Evolutionary conservation across 768 basidiomycete genomes (phyloP).

Genomic region (Kondoa malvinella): DNA sequence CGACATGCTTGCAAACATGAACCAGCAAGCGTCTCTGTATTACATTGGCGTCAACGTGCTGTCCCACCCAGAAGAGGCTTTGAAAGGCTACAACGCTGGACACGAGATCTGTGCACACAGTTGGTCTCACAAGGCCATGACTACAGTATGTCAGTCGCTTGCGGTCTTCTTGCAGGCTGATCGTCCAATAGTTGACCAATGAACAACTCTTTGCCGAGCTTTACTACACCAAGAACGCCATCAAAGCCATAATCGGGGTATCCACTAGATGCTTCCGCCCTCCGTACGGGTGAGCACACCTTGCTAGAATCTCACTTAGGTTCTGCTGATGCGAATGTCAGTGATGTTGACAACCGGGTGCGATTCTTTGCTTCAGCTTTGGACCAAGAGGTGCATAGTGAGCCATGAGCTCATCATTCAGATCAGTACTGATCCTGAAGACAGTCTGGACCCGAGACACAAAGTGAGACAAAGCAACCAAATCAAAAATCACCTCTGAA

Average conservation of each 20-base stretch:
- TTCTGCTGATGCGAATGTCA: neutral
- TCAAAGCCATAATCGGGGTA: constrained; percentile 25
- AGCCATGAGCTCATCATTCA: too few relatives aligned
- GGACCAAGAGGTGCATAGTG: neutral
- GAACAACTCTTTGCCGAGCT: constrained; percentile 34
- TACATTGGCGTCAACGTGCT: constrained; percentile 36
- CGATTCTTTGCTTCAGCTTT: neutral
- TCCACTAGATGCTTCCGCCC: constrained; percentile 34
- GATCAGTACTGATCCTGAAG: too few relatives aligned
- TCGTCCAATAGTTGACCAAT: constrained; percentile 35
- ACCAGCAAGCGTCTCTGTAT: constrained; percentile 31
- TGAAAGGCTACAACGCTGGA: constrained; percentile 24
- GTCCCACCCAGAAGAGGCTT: constrained; percentile 35
- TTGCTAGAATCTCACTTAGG: neutral
- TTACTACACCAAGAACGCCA: constrained; percentile 23
- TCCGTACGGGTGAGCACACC: neutral
- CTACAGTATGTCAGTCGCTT: neutral
- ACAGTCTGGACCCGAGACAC: neutral
- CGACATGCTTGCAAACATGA: neutral
- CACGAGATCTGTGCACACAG: neutral
- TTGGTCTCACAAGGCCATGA: neutral
- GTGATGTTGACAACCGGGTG: neutral
- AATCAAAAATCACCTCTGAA: too few relatives aligned
- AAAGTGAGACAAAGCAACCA: too few relatives aligned
- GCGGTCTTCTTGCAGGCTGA: constrained; percentile 22